These are phyloP conservation scores for Cucurbitaria berberidis DNA, from an alignment of 2,329 filamentous ascomycete genomes.

Conservation along the genomic window DNA sequence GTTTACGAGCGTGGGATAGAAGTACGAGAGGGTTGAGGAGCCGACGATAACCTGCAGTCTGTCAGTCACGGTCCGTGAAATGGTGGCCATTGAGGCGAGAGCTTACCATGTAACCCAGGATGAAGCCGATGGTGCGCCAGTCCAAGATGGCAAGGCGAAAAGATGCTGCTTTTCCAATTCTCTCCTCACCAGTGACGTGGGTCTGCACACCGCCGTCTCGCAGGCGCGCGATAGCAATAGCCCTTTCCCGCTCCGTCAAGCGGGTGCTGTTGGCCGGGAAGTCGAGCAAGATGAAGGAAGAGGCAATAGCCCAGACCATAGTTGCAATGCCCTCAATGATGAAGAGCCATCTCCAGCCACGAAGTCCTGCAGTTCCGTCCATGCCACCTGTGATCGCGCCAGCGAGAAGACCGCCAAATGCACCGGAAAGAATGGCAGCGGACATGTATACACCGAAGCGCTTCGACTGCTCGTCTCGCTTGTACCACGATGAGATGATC, in stretches of 20 bases:
- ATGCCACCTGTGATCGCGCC: slow-evolving; percentile 57
- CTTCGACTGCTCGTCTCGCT: slow-evolving; percentile 62
- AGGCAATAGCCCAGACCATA: slow-evolving; percentile 52
- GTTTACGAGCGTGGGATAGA: slow-evolving; percentile 61
- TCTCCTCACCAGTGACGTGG: slow-evolving; percentile 35
- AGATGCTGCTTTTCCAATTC: slow-evolving; percentile 48
- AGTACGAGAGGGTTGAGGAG: slow-evolving; percentile 60
- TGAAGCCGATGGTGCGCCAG: slow-evolving; percentile 57
- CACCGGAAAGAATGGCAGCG: slow-evolving; percentile 63
- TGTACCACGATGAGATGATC: slow-evolving; percentile 66
- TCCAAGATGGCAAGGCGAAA: slow-evolving; percentile 51
- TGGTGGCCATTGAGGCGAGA: slow-evolving; percentile 14
- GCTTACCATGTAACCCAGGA: slow-evolving; percentile 57
- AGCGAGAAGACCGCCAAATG: slow-evolving; percentile 60
- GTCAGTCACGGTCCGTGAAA: slow-evolving; percentile 5
- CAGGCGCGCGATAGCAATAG: slow-evolving; percentile 54
- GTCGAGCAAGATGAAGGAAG: slow-evolving; percentile 57
- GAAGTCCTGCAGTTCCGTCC: slow-evolving; percentile 54
- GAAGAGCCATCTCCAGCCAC: slow-evolving; percentile 62
- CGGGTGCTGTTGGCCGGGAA: slow-evolving; percentile 56
- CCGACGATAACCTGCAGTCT: slow-evolving; percentile 51
- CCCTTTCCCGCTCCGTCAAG: slow-evolving; percentile 51
- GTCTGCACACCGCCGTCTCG: slow-evolving; percentile 52
- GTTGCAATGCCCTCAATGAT: slow-evolving; percentile 54
- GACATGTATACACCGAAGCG: slow-evolving; percentile 65